phyloP scores from a whole-genome alignment of 148 eudicot species.

The Arbutus unedo region DNA sequence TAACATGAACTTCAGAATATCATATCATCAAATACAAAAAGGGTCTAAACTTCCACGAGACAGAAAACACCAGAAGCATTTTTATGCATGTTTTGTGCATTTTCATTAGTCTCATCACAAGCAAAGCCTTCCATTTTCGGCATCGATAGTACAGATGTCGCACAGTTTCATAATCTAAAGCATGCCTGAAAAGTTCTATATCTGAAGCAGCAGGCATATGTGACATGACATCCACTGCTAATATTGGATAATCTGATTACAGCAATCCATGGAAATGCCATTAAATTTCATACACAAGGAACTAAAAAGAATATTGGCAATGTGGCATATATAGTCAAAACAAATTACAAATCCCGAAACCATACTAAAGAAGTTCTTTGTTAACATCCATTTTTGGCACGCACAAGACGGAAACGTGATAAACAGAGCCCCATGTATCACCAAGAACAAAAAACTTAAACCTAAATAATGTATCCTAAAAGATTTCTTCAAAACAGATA shows the following conservation, averaged over 20 bases:
- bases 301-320: background rate
- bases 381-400: background rate
- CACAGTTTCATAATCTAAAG: background rate
- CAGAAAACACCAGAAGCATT: background rate
- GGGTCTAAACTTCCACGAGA: background rate
- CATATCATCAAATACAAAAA: too few relatives aligned
- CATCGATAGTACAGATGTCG: background rate
- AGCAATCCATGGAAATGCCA: background rate
- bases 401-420: background rate
- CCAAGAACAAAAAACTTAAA: background rate
- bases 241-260: background rate
- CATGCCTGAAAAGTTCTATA: background rate
- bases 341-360: background rate
- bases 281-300: background rate
- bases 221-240: background rate
- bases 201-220: background rate
- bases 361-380: background rate
- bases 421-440: background rate
- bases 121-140: background rate
- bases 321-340: background rate
- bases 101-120: background rate
- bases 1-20: too few relatives aligned
- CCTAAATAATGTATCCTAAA: background rate
- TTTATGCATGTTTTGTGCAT: background rate
- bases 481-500: background rate